These are phyloP conservation scores for Penicillium hesseltinei DNA, from an alignment of 2,329 filamentous ascomycete genomes.

Conservation along the genomic window DNA sequence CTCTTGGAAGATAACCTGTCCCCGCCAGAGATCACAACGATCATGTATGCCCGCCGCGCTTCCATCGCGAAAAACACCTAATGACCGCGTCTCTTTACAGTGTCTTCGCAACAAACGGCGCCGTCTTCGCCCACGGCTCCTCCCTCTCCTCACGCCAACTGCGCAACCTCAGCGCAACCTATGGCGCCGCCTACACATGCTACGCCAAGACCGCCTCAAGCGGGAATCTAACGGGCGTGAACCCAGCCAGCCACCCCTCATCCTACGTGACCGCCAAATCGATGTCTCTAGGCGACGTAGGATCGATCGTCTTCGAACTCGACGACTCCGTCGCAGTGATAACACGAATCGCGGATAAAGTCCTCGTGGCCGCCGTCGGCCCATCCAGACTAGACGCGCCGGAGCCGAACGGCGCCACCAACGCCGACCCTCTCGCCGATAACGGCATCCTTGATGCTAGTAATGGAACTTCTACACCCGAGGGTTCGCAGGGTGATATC, in stretches of 20 bases:
- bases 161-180: slow-evolving; percentile 44
- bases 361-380: slow-evolving; percentile 43
- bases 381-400: slow-evolving; percentile 30
- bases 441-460: background rate
- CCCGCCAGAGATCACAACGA: slow-evolving; percentile 45
- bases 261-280: slow-evolving; percentile 45
- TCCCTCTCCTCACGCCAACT: slow-evolving; percentile 40
- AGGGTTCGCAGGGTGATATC: slow-evolving; percentile 15
- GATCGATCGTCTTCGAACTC: slow-evolving; percentile 45
- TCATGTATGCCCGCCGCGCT: slow-evolving; percentile 31
- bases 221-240: slow-evolving; percentile 45
- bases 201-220: slow-evolving; percentile 42
- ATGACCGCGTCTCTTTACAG: slow-evolving; percentile 18
- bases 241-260: slow-evolving; percentile 43
- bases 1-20: slow-evolving; percentile 44
- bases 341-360: slow-evolving; percentile 43
- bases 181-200: slow-evolving; percentile 44
- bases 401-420: background rate
- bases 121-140: slow-evolving; percentile 45
- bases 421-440: slow-evolving; percentile 7
- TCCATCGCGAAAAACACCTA: background rate
- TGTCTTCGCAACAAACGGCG: slow-evolving; percentile 45
- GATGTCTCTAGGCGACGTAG: slow-evolving; percentile 43
- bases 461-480: slow-evolving; percentile 10
- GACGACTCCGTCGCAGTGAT: slow-evolving; percentile 43